Conservation (phyloP, 352 stramenopile genomes). For the Globisporangium rhizosaccharum region DNA sequence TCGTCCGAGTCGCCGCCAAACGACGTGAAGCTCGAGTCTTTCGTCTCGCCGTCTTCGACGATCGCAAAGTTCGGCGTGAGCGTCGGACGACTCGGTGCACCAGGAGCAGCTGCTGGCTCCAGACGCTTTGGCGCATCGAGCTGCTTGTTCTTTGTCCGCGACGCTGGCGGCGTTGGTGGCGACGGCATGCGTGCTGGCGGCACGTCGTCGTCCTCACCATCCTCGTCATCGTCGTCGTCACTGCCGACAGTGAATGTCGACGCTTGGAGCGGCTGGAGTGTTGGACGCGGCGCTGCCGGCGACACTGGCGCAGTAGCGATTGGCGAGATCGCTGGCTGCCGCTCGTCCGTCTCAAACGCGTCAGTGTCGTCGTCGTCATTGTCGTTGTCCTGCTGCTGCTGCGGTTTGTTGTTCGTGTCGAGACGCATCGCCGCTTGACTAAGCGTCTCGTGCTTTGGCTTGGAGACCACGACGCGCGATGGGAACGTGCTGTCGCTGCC, state of each 20-base stretch:
- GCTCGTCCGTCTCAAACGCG: background rate
- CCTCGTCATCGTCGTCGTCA: slow-evolving; percentile 6
- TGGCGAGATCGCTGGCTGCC: slow-evolving; percentile 8
- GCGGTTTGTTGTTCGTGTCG: slow-evolving; percentile 3
- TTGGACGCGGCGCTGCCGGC: slow-evolving; percentile 5
- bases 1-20: slow-evolving; percentile 81
- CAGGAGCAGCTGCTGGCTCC: background rate
- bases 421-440: background rate
- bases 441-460: background rate
- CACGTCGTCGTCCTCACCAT: slow-evolving; percentile 7
- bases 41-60: slow-evolving; percentile 46
- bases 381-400: slow-evolving; percentile 11
- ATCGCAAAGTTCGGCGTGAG: slow-evolving; percentile 72
- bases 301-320: slow-evolving; percentile 10
- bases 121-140: background rate
- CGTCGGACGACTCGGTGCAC: slow-evolving; percentile 1
- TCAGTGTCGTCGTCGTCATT: slow-evolving; percentile 13
- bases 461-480: slow-evolving; percentile 13
- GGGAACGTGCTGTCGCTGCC: slow-evolving; percentile 48
- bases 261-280: slow-evolving; percentile 6
- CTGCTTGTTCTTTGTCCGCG: slow-evolving; percentile 8
- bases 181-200: slow-evolving; percentile 17
- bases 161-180: slow-evolving; percentile 18
- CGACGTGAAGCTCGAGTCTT: slow-evolving; percentile 78
- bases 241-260: slow-evolving; percentile 4